These are phyloP conservation scores for Talaromyces sp. DNA, from an alignment of 2,329 filamentous ascomycete genomes.

Conservation along the genomic window DNA sequence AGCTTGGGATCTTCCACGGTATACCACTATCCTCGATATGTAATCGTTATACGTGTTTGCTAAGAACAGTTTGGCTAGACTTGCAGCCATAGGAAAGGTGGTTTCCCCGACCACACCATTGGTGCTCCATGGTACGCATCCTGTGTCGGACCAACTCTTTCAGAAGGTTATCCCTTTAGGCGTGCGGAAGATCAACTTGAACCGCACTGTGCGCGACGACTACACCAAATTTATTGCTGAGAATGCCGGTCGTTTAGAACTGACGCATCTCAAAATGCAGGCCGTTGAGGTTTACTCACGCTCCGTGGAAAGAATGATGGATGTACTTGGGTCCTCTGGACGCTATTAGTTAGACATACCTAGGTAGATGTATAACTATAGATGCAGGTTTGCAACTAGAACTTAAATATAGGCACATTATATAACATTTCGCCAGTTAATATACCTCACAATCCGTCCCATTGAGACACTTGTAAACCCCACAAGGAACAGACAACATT, in stretches of 20 bases:
- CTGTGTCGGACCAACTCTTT: slow-evolving; percentile 17
- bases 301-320: slow-evolving; percentile 14
- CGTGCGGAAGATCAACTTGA: slow-evolving; percentile 20
- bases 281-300: slow-evolving; percentile 12
- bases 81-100: slow-evolving; percentile 8
- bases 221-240: slow-evolving; percentile 17
- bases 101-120: slow-evolving; percentile 10
- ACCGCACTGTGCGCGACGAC: slow-evolving; percentile 19
- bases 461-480: too few species aligned
- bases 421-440: too few species aligned
- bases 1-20: slow-evolving; percentile 11
- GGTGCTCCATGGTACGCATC: slow-evolving; percentile 19
- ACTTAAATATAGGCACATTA: too few species aligned
- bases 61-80: too few species aligned
- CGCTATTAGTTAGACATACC: not conserved
- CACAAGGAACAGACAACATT: too few species aligned
- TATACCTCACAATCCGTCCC: too few species aligned
- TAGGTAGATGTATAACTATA: too few species aligned
- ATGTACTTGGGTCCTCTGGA: slow-evolving; percentile 10
- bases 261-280: slow-evolving; percentile 12
- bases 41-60: too few species aligned
- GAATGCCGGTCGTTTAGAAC: slow-evolving; percentile 11
- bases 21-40: too few species aligned
- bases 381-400: too few species aligned
- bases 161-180: too few species aligned